Evolutionary conservation across 2,329 filamentous ascomycete genomes (phyloP).

Genomic region (Aspergillus sp.): DNA sequence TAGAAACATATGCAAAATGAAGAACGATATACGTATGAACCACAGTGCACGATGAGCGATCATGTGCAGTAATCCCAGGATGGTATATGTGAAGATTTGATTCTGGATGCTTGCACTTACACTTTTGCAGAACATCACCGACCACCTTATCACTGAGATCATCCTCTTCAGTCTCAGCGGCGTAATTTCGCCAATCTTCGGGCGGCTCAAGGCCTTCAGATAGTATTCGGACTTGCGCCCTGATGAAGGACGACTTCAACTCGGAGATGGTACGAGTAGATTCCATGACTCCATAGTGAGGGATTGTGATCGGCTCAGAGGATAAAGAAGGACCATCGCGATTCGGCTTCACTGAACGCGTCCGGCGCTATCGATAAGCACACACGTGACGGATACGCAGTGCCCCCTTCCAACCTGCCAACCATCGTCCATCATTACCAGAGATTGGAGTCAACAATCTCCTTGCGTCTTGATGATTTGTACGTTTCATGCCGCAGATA

Average conservation of each 20-base stretch:
- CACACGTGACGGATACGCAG: conserved; percentile 17
- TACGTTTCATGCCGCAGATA: neutral
- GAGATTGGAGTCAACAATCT: neutral
- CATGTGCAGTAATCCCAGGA: neutral
- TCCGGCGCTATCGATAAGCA: conserved; percentile 16
- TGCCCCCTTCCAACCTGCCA: neutral
- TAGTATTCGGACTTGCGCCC: conserved; percentile 54
- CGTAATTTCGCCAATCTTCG: conserved; percentile 49
- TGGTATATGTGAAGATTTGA: neutral
- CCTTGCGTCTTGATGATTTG: neutral
- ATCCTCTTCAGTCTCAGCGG: conserved; percentile 44
- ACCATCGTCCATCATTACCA: neutral
- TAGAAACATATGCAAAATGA: neutral
- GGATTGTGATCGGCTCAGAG: neutral
- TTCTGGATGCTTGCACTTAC: conserved; percentile 32
- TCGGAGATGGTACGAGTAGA: conserved; percentile 50
- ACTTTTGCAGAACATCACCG: conserved; percentile 54
- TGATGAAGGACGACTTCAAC: conserved; percentile 54
- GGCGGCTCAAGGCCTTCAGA: conserved; percentile 52
- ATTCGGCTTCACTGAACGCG: conserved; percentile 6
- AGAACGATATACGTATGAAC: neutral
- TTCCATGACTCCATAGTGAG: conserved; percentile 38
- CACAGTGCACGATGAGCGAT: neutral
- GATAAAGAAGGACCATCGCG: neutral
- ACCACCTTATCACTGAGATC: conserved; percentile 53